Evolutionary conservation across 306 rosid species (phyloP), one percentile per base, ranked within the genome.

Genomic region (Gynostemma pentaphyllum): DNA sequence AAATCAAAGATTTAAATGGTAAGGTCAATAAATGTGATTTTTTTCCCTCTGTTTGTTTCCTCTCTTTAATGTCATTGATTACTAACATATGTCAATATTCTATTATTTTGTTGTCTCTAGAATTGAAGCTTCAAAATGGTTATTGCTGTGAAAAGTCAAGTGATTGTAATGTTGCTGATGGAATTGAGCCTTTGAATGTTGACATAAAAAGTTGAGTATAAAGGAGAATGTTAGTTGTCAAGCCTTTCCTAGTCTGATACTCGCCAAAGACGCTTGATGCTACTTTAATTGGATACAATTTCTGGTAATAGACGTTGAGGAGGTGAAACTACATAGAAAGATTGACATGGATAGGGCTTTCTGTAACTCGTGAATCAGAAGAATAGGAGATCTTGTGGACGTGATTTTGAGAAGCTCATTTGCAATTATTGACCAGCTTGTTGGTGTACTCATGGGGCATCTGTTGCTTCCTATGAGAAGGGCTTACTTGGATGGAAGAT

Each of bases 1-100:
- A 27, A 30, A 74, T 68, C 44, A 81, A 82, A 75, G 74, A 66
- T 22, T 26, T 42, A 49, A 50, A 72, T 79, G 91, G 88, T 83
- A 85, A 77, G 64, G 56, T 45, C 60, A 34, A 37, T 21, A 18
- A 56, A 37, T 39, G 55, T 37, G 34, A 19, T 16, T 34, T 32
- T n/a, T 48, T 22, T 46, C 3, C 15, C n/a, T 14, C n/a, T 2
- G n/a, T n/a, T 7, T n/a, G 15, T 47, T 44, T 19, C 7, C 44
- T 29, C 41, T n/a, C 32, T 66, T 5, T 22, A 24, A 24, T 8
- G 59, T 24, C 59, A 51, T 23, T 26, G 21, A 29, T 9, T 2
- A 24, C 48, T 80, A 41, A 49, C 72, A 64, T 49, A 52, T 41
- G 74, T 68, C 47, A 49, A 27, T 29, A 54, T 48, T 79, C 45